Conservation (phyloP, 176 grass and related monocot genomes). For the Rhynchospora pubera region DNA sequence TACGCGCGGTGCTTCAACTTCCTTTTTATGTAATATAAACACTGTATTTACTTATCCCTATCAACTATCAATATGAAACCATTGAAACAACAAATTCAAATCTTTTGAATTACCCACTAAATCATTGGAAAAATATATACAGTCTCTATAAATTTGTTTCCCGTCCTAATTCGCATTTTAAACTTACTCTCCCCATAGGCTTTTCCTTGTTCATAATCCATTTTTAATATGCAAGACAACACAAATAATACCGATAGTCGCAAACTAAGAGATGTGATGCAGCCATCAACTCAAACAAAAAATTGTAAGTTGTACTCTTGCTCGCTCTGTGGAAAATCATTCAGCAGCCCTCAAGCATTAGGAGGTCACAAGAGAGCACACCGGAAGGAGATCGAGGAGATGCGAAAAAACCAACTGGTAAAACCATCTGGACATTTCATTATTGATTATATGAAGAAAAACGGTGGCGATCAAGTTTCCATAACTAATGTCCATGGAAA, state of each 20-base stretch:
- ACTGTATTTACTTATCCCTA: neutral
- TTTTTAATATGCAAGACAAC: neutral
- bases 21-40: neutral
- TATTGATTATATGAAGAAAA: neutral
- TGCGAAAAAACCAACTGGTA: neutral
- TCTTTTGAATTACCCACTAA: neutral
- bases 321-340: neutral
- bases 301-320: constrained; percentile 1
- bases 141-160: neutral
- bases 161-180: neutral
- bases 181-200: neutral
- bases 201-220: neutral
- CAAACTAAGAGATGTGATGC: neutral
- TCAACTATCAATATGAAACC: neutral
- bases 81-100: neutral
- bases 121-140: constrained; percentile 4
- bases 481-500: neutral
- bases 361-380: constrained; percentile 28
- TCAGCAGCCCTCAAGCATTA: constrained; percentile 22
- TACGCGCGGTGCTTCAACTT: neutral
- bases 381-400: constrained; percentile 22
- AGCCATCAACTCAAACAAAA: neutral
- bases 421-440: neutral
- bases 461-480: neutral
- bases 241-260: neutral